These are phyloP conservation scores for Sutorius australiensis DNA, from an alignment of 768 basidiomycete species.

Conservation along the genomic window DNA sequence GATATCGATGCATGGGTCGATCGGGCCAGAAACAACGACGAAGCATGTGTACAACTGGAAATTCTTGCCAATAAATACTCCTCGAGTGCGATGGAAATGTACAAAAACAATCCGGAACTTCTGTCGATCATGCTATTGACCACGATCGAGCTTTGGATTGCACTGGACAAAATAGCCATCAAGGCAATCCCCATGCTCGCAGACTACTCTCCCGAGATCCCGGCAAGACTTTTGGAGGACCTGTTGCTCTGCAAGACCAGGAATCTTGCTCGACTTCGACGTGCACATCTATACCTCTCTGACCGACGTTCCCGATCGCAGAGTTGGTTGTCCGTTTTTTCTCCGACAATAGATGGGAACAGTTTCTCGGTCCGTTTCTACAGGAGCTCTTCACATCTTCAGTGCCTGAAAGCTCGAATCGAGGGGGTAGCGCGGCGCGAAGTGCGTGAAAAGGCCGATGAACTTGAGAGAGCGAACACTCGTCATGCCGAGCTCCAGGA, in stretches of 20 bases:
- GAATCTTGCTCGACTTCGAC: constrained; percentile 9
- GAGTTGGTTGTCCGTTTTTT: constrained; percentile 32
- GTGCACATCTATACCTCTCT: constrained; percentile 29
- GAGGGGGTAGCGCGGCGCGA: constrained; percentile 21
- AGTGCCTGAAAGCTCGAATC: constrained; percentile 26
- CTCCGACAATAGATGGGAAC: constrained; percentile 8
- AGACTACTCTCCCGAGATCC: background rate
- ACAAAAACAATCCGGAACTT: constrained; percentile 36
- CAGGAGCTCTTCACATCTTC: constrained; percentile 4
- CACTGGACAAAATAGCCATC: constrained; percentile 33
- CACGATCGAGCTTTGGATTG: constrained; percentile 27
- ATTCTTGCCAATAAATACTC: constrained; percentile 28
- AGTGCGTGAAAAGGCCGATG: constrained; percentile 20
- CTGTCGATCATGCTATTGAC: constrained; percentile 43
- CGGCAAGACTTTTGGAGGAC: constrained; percentile 33
- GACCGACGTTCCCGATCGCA: constrained; percentile 18
- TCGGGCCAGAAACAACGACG: background rate
- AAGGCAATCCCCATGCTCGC: no score
- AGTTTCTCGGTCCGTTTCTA: background rate
- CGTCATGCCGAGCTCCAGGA: constrained; percentile 15
- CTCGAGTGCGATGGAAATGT: constrained; percentile 32
- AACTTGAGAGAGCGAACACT: constrained; percentile 26
- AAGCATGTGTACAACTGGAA: constrained; percentile 15
- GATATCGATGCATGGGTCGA: constrained; percentile 35
- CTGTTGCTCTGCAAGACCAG: constrained; percentile 37